phyloP scores from a whole-genome alignment of 1,284 basidiomycete species.

The Paramarasmius palmivorus region DNA sequence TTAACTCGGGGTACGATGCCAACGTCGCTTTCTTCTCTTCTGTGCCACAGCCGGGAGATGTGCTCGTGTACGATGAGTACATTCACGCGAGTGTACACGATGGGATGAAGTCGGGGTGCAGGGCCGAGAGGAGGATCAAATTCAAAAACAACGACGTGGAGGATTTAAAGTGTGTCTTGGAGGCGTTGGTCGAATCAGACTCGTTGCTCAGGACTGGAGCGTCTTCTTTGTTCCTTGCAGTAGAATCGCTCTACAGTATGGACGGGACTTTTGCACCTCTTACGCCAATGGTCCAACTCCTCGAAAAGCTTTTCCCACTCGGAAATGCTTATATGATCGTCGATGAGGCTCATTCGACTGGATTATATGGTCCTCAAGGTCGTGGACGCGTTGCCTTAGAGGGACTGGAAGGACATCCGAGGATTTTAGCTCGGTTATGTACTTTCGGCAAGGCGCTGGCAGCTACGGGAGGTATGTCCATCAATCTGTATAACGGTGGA shows the following conservation, averaged over 20 bases:
- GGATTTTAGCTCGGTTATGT: constrained; percentile 65
- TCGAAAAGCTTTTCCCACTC: constrained; percentile 60
- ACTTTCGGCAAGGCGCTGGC: constrained; percentile 58
- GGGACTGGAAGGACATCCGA: constrained; percentile 51
- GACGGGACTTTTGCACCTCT: constrained; percentile 91
- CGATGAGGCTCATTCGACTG: constrained; percentile 90
- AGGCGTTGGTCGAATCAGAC: not conserved
- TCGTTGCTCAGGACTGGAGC: constrained; percentile 29
- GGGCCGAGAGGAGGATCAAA: constrained; percentile 34
- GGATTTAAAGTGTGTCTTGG: constrained; percentile 36
- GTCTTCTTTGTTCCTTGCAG: constrained; percentile 63
- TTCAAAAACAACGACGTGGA: constrained; percentile 80
- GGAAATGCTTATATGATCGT: constrained; percentile 75
- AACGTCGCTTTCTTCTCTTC: constrained; percentile 88
- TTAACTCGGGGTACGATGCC: constrained; percentile 95
- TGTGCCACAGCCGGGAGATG: constrained; percentile 80
- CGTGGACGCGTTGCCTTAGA: constrained; percentile 67
- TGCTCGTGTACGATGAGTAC: constrained; percentile 83
- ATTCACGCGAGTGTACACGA: constrained; percentile 95
- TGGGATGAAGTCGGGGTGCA: constrained; percentile 76
- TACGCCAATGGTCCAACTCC: constrained; percentile 54
- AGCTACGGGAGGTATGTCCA: constrained; percentile 70
- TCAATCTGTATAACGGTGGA: not conserved
- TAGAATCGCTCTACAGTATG: constrained; percentile 94
- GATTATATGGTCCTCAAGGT: constrained; percentile 79